These are phyloP conservation scores for Apiospora hydei DNA, from an alignment of 2,329 filamentous ascomycete species.

Conservation along the genomic window DNA sequence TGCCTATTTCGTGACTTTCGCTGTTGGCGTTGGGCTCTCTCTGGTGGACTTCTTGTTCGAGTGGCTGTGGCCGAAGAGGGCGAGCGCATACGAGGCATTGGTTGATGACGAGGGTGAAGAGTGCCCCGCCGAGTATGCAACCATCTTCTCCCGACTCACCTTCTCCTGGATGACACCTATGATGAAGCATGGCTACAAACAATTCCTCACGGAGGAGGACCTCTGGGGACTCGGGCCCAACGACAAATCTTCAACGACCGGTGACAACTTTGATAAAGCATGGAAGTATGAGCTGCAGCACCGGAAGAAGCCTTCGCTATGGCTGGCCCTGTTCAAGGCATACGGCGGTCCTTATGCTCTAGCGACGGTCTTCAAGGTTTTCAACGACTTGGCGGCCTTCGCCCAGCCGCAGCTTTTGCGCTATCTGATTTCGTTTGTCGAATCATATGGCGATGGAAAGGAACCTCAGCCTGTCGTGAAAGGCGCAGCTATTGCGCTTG, in stretches of 20 bases:
- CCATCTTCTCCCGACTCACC: slow-evolving; percentile 90
- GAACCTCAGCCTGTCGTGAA: slow-evolving; percentile 79
- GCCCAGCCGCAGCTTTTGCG: slow-evolving; percentile 90
- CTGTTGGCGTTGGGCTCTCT: slow-evolving; percentile 73
- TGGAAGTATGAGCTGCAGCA: slow-evolving; percentile 80
- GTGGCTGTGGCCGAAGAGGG: slow-evolving; percentile 84
- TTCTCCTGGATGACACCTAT: slow-evolving; percentile 99
- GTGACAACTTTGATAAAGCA: slow-evolving; percentile 71
- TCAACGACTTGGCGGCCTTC: slow-evolving; percentile 87
- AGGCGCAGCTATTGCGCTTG: slow-evolving; percentile 85
- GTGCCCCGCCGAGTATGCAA: slow-evolving; percentile 86
- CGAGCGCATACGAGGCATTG: slow-evolving; percentile 66
- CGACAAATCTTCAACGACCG: slow-evolving; percentile 81
- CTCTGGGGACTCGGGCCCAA: slow-evolving; percentile 87
- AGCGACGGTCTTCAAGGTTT: slow-evolving; percentile 86
- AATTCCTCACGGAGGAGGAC: slow-evolving; percentile 92
- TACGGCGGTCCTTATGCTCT: slow-evolving; percentile 86
- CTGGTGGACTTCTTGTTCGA: slow-evolving; percentile 78
- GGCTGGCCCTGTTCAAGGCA: slow-evolving; percentile 82
- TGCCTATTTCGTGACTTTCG: slow-evolving; percentile 81
- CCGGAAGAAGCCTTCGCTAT: slow-evolving; percentile 77
- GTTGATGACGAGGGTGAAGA: slow-evolving; percentile 63
- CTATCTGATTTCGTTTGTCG: slow-evolving; percentile 82
- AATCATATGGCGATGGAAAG: slow-evolving; percentile 70
- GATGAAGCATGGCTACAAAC: slow-evolving; percentile 94